A percentile compares a stretch with the other conserved stretches of the same genome.
Conservation (phyloP, 306 rosid genomes). For the Casuarina glauca region DNA sequence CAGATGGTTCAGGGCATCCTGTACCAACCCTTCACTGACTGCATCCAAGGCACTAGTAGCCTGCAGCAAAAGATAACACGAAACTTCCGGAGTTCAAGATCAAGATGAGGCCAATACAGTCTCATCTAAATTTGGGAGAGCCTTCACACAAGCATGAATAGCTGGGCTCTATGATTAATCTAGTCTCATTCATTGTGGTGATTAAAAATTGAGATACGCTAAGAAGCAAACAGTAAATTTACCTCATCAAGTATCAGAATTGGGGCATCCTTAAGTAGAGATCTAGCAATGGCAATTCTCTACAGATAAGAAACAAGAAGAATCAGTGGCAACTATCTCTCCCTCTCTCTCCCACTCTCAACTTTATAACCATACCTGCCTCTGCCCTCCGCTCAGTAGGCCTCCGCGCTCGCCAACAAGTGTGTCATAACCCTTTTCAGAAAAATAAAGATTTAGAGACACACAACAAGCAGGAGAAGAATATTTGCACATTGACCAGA, state of each 20-base stretch:
- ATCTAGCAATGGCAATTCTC: conserved; percentile 94
- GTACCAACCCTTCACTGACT: conserved; percentile 84
- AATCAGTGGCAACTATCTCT: conserved; percentile 24
- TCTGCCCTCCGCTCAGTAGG: conserved; percentile 91
- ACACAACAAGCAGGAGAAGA: conserved; percentile 7
- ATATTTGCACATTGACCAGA: conserved; percentile 19
- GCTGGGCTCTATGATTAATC: conserved; percentile 9
- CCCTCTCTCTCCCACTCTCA: conserved; percentile 7
- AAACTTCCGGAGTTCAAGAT: conserved; percentile 10
- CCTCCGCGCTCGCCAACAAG: conserved; percentile 98
- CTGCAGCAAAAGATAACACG: conserved; percentile 43
- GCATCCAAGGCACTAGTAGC: conserved; percentile 96
- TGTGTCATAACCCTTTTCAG: conserved; percentile 79
- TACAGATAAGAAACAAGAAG: conserved; percentile 37
- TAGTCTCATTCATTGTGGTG: conserved; percentile 11
- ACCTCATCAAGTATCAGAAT: conserved; percentile 92
- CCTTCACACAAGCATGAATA: conserved; percentile 10
- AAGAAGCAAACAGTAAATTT: conserved; percentile 18
- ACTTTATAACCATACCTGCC: conserved; percentile 59
- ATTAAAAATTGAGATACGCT: conserved; percentile 24
- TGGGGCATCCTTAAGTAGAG: conserved; percentile 86
- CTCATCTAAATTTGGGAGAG: background rate
- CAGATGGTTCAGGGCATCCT: conserved; percentile 72
- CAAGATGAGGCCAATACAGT: background rate
- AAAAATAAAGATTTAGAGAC: conserved; percentile 14